Base-by-base conservation (phyloP, 495 filamentous ascomycete species). In the Pseudotulostoma volvatum region DNA sequence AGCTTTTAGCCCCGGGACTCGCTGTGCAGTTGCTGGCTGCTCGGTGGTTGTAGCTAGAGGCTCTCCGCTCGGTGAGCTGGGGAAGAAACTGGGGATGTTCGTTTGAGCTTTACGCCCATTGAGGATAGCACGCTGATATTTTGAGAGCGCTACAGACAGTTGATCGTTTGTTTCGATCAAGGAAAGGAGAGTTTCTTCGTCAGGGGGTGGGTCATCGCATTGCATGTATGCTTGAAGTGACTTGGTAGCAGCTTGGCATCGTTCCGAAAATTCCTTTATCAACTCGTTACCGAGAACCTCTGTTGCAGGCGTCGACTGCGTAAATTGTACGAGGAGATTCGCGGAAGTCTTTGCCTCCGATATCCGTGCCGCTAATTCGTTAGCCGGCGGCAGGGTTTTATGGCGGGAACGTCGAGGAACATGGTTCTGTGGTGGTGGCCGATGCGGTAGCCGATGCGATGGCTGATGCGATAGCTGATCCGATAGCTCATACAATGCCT, bases 151-250 rank as follows among this genome's bases (percentile, higher is more conserved):
- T 13, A 79, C 70, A 17, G 77, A 76, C 14, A 97, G 64, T 50
- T 84, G 77, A 49, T 96, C 92, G 51, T 92, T 93, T 28, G 85
- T 88, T 57, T 96, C 87, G 52, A 99, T 93, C 34, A 99, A 60
- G 14, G 77, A 87, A 43, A 85, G 73, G 56, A 99, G 74, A 1
- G 90, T 96, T 48, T 93, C 81, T 51, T 88, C 85, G 50, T 99
- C 90, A 2, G 86, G 86, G 1, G 73, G 47, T 0, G 88, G 88
- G 46, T 79, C 70, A 13, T 79, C 75, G 33, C 75, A 69, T 25
- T 77, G 61, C 60, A 96, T 94, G 59, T 93, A 96, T 15, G 60
- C 64, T 44, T 92, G 82, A 39, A 99, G 73, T 41, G 76, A 77
- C 21, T 78, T 71, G 9, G 76, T 76, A 0, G 90, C 87, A 30